phyloP scores from a whole-genome alignment of 2,329 filamentous ascomycete species.

The Xylariales sp. region DNA sequence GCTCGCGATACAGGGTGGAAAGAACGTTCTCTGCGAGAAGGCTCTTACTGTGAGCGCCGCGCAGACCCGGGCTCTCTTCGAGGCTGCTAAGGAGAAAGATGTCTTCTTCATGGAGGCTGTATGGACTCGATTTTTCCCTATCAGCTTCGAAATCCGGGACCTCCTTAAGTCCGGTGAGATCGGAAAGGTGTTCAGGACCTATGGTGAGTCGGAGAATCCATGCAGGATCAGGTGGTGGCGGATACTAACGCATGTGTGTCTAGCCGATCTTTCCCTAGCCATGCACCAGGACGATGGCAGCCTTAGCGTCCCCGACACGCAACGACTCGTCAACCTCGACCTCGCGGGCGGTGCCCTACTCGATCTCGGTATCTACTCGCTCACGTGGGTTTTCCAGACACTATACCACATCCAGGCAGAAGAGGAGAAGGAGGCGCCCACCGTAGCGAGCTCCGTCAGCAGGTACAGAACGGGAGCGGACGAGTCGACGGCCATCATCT shows the following conservation, averaged over 20 bases:
- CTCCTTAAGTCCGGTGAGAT: conserved; percentile 66
- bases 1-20: conserved; percentile 84
- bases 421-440: conserved; percentile 74
- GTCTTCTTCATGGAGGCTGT: conserved; percentile 87
- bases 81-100: conserved; percentile 77
- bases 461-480: conserved; percentile 81
- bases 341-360: conserved; percentile 85
- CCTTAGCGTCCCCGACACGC: conserved; percentile 67
- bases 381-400: conserved; percentile 92
- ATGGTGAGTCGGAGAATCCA: conserved; percentile 53
- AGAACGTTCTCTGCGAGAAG: conserved; percentile 92
- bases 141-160: conserved; percentile 80
- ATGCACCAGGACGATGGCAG: conserved; percentile 67
- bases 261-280: conserved; percentile 71
- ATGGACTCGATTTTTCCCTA: conserved; percentile 89
- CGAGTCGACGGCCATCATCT: conserved; percentile 80
- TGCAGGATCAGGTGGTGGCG: no score
- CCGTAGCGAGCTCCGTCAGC: conserved; percentile 76
- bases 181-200: conserved; percentile 70
- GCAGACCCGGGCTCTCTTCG: conserved; percentile 78
- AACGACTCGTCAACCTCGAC: conserved; percentile 85
- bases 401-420: conserved; percentile 83
- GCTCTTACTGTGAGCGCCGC: conserved; percentile 85
- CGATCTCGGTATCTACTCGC: conserved; percentile 87
- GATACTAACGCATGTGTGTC: no score